These are phyloP conservation scores for Asterochloris sp. DNA, from an alignment of 139 green algal species.

Conservation along the genomic window DNA sequence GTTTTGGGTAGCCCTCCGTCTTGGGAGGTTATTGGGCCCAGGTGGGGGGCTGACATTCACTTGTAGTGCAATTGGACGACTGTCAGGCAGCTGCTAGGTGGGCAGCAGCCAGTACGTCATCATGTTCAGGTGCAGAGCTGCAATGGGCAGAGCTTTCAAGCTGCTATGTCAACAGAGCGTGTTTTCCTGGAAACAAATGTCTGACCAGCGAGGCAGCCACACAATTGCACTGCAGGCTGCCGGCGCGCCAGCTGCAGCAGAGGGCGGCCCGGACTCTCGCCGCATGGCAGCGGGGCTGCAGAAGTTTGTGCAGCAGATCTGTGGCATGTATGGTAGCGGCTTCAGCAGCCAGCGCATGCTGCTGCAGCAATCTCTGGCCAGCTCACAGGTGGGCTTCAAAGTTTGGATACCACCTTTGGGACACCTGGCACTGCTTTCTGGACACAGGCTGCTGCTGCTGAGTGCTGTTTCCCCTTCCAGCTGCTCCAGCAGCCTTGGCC, in stretches of 20 bases:
- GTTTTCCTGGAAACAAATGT: not conserved
- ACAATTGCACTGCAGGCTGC: not conserved
- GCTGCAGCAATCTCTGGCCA: slow-evolving; percentile 39
- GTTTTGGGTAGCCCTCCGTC: too few species aligned
- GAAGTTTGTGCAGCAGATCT: slow-evolving; percentile 40
- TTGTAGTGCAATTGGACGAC: too few species aligned
- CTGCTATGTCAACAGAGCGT: too few species aligned
- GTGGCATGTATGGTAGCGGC: slow-evolving; percentile 43
- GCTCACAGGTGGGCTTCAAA: not conserved
- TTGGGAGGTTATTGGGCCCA: too few species aligned
- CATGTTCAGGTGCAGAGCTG: not conserved
- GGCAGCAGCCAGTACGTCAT: too few species aligned
- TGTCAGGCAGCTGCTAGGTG: too few species aligned
- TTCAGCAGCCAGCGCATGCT: slow-evolving; percentile 32
- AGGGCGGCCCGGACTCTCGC: not conserved
- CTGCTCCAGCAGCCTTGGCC: too few species aligned
- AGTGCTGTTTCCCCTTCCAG: too few species aligned
- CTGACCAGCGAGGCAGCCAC: not conserved
- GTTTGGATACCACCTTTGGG: not conserved
- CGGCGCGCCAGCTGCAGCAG: not conserved
- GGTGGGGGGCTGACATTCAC: too few species aligned
- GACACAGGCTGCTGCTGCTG: too few species aligned
- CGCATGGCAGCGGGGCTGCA: slow-evolving; percentile 38
- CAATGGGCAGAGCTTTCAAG: not conserved
- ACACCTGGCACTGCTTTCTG: too few species aligned